Conservation (phyloP, 345 rosid species). For the Orychophragmus violaceus region DNA sequence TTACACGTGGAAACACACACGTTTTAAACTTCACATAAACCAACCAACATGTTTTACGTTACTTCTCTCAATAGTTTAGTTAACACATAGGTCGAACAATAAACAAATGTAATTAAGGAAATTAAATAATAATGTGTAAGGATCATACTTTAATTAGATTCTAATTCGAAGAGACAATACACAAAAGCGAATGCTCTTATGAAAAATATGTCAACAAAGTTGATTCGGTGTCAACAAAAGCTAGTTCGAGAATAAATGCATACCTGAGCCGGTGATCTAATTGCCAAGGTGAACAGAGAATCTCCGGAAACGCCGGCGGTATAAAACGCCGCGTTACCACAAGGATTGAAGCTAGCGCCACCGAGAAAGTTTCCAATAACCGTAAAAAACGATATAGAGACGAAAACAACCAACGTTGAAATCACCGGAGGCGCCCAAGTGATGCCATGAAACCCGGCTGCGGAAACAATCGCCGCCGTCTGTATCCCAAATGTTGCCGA, state of each 20-base stretch:
- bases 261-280: slow-evolving; percentile 93
- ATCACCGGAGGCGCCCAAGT: slow-evolving; percentile 49
- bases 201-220: too few species aligned
- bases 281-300: slow-evolving; percentile 72
- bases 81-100: background rate
- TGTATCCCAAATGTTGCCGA: slow-evolving; percentile 59
- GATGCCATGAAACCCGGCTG: slow-evolving; percentile 42
- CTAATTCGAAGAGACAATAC: slow-evolving; percentile 7
- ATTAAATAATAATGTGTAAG: background rate
- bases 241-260: background rate
- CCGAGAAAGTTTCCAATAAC: slow-evolving; percentile 56
- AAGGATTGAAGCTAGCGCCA: slow-evolving; percentile 94
- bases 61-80: background rate
- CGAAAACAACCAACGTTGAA: slow-evolving; percentile 50
- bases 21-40: background rate
- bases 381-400: slow-evolving; percentile 53
- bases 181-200: too few species aligned
- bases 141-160: background rate
- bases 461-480: slow-evolving; percentile 44
- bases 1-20: background rate
- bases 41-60: background rate
- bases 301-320: slow-evolving; percentile 77
- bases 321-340: slow-evolving; percentile 75
- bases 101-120: background rate
- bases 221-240: slow-evolving; percentile 5